Conservation (phyloP, 495 filamentous ascomycete species). For the Neurospora sublineolata region DNA sequence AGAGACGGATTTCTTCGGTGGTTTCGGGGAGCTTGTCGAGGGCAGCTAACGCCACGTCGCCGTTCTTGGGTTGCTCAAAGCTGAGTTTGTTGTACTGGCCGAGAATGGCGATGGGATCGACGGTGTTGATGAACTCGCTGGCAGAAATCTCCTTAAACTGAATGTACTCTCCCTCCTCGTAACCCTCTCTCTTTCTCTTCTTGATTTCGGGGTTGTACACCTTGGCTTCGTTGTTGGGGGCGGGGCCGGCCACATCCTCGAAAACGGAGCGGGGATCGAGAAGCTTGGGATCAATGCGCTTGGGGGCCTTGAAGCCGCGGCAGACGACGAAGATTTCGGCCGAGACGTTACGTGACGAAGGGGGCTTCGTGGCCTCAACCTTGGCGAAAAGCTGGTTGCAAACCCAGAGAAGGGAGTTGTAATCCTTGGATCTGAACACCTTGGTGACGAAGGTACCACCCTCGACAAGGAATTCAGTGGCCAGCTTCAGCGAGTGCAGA, state of each 20-base stretch:
- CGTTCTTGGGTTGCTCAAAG: slow-evolving; percentile 64
- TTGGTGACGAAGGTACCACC: slow-evolving; percentile 96
- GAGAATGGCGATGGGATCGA: slow-evolving; percentile 91
- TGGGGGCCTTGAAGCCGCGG: slow-evolving; percentile 78
- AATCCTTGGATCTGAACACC: slow-evolving; percentile 95
- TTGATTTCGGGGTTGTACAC: slow-evolving; percentile 96
- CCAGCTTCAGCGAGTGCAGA: slow-evolving; percentile 80
- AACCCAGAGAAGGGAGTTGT: slow-evolving; percentile 92
- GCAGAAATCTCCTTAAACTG: slow-evolving; percentile 82
- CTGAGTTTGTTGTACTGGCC: slow-evolving; percentile 73
- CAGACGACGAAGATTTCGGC: slow-evolving; percentile 98
- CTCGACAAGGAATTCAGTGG: slow-evolving; percentile 82
- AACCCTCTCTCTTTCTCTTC: slow-evolving; percentile 93
- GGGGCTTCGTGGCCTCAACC: slow-evolving; percentile 94
- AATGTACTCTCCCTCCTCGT: slow-evolving; percentile 89
- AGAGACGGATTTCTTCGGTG: slow-evolving; percentile 71
- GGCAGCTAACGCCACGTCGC: slow-evolving; percentile 77
- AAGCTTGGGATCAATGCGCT: slow-evolving; percentile 82
- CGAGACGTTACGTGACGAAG: slow-evolving; percentile 87
- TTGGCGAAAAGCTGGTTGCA: slow-evolving; percentile 93
- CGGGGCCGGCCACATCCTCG: slow-evolving; percentile 77
- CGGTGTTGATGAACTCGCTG: slow-evolving; percentile 88
- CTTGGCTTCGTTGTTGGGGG: slow-evolving; percentile 93
- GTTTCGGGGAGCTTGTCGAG: slow-evolving; percentile 87
- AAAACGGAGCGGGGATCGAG: slow-evolving; percentile 87